Base-by-base conservation (phyloP, 441 rosid genomes). In the Adansonia madagascariensis region DNA sequence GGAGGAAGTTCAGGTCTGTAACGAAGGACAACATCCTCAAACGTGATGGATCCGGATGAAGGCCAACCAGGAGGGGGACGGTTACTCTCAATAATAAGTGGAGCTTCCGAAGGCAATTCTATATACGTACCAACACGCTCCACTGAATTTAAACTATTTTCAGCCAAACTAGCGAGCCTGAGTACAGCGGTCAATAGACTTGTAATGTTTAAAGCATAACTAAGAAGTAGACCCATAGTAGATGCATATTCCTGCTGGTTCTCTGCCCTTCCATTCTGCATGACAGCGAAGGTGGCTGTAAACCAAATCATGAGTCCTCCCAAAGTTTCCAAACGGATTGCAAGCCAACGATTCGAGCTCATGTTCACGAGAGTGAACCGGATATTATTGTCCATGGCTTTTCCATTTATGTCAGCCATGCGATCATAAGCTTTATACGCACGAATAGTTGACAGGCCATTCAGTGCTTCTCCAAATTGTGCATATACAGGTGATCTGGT, bases 271-370 rank as follows among this genome's bases (percentile, higher is more conserved):
- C 91, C 93, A 49, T 91, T 94, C 85, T 94, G 97, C 94, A 91
- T 86, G 73, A 94, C 98, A 4, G 98, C 98, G 78, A 94, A 91
- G 62, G 98, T 91, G 14, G 98, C 98, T 46, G 98, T 91, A 74
- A 93, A 79, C 98, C 98, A 95, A 78, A 95, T 93, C 98, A 93
- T 93, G 67, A 94, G 84, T 68, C 98, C 98, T 76, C 98, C 98
- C 76, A 93, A 76, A 53, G 89, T 86, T 83, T 95, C 98, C 87
- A 95, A 84, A 63, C 98, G 91, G 67, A 95, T 93, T n/a, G 85
- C 93, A 10, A 95, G 94, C 98, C 98, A 95, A 46, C 98, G 96
- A 64, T 93, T 93, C 35, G 89, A 89, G 79, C 91, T 80, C 87
- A 88, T 82, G 81, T 91, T 90, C 53, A 87, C 95, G 50, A 93